A percentile compares a stretch with the other conserved stretches of the same genome.
phyloP scores from a whole-genome alignment of 2,329 filamentous ascomycete genomes.

The Aspergillus caelatus region DNA sequence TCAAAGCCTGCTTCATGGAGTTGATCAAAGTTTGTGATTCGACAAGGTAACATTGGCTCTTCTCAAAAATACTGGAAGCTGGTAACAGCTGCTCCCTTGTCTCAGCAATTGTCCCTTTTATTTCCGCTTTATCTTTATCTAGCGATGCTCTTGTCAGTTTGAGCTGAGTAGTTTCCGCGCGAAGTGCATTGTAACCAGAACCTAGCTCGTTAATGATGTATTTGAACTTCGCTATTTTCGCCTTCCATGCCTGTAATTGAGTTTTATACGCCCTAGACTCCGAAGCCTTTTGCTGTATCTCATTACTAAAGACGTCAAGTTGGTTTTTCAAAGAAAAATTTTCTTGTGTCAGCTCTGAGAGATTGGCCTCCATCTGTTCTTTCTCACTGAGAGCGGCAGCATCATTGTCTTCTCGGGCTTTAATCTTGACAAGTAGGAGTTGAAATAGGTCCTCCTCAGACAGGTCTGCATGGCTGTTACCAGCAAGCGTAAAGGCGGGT shows the following conservation, averaged over 20 bases:
- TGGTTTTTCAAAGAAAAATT: conserved; percentile 31
- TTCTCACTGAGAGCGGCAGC: conserved; percentile 21
- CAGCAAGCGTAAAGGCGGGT: neutral
- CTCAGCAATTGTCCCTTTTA: conserved; percentile 27
- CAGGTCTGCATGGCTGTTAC: conserved; percentile 13
- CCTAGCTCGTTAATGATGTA: conserved; percentile 37
- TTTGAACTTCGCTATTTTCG: conserved; percentile 36
- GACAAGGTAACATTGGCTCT: conserved; percentile 24
- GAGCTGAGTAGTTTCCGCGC: conserved; percentile 31
- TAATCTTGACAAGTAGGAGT: conserved; percentile 38
- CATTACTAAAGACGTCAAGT: conserved; percentile 21
- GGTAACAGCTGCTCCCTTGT: conserved; percentile 26
- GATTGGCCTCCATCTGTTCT: conserved; percentile 30
- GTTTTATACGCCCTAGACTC: conserved; percentile 25
- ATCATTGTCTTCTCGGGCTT: conserved; percentile 38
- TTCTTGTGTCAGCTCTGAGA: conserved; percentile 28
- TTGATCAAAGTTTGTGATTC: conserved; percentile 22
- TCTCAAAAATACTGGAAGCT: conserved; percentile 16
- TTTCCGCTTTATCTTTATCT: conserved; percentile 28
- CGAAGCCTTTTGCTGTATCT: conserved; percentile 23
- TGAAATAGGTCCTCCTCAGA: conserved; percentile 41
- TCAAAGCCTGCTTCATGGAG: conserved; percentile 29
- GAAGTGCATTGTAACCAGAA: conserved; percentile 35
- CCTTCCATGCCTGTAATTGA: conserved; percentile 38
- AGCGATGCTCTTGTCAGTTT: conserved; percentile 28